A percentile compares a stretch with the other conserved stretches of the same genome.
These are phyloP conservation scores for Polygonum maritimum DNA, from an alignment of 148 eudicot genomes.

Conservation along the genomic window DNA sequence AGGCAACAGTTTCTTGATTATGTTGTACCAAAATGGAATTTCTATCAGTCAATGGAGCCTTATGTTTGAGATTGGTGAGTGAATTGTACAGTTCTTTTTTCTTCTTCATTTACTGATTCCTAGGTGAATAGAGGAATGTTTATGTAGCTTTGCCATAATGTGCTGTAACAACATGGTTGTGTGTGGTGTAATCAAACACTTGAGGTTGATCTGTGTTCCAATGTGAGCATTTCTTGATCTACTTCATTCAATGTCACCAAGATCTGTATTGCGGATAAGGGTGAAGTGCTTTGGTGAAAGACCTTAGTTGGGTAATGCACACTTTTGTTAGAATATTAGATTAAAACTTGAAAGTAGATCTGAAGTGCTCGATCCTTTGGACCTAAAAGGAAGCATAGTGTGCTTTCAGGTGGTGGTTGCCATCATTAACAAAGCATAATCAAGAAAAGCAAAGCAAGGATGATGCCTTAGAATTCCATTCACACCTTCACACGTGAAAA, in stretches of 20 bases:
- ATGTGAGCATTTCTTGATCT: neutral
- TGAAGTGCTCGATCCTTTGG: neutral
- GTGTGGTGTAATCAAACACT: neutral
- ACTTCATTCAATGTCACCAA: neutral
- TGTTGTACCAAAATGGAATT: neutral
- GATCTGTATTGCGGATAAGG: neutral
- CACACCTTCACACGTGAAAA: conserved; percentile 5
- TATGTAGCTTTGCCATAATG: neutral
- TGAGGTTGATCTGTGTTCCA: neutral
- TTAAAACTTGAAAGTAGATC: conserved; percentile 1
- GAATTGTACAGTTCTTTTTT: neutral
- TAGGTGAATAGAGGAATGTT: neutral
- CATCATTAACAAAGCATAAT: neutral
- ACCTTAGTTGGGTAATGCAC: neutral
- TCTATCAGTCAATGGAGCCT: neutral
- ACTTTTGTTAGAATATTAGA: neutral
- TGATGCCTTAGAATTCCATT: neutral
- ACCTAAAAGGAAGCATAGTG: neutral
- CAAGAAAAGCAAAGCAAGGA: neutral
- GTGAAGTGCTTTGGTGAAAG: neutral
- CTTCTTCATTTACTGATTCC: neutral
- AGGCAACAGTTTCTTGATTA: neutral
- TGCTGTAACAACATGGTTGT: neutral
- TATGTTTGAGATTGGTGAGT: neutral
- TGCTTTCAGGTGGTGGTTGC: neutral